A percentile compares a stretch with the other conserved stretches of the same genome.
These are phyloP conservation scores for Hyaloscypha hepaticicola DNA, from an alignment of 495 filamentous ascomycete species.

Conservation along the genomic window DNA sequence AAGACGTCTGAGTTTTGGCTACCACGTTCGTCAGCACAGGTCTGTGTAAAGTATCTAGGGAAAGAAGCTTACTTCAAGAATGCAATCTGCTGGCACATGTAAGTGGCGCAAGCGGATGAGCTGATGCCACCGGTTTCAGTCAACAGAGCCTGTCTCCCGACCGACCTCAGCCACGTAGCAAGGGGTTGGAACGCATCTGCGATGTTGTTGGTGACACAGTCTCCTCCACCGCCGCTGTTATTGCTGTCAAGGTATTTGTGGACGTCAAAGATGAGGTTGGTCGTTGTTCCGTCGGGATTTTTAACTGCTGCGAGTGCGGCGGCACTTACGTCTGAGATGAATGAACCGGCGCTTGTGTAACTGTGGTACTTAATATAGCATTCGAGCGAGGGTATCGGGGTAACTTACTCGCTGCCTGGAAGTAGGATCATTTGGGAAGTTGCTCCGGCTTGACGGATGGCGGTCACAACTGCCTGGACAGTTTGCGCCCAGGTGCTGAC, in stretches of 20 bases:
- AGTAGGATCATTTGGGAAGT: slow-evolving; percentile 46
- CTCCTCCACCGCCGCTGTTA: slow-evolving; percentile 49
- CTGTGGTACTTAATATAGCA: not conserved
- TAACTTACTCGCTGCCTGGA: slow-evolving; percentile 38
- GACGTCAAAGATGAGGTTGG: slow-evolving; percentile 56
- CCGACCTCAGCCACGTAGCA: slow-evolving; percentile 46
- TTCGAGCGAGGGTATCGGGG: not conserved
- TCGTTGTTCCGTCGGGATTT: slow-evolving; percentile 53
- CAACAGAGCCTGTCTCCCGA: slow-evolving; percentile 52
- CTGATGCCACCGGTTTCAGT: slow-evolving; percentile 48
- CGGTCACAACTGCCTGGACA: slow-evolving; percentile 55
- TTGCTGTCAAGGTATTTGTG: slow-evolving; percentile 60
- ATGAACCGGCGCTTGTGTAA: slow-evolving; percentile 47
- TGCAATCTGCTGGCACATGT: not conserved
- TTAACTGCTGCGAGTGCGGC: slow-evolving; percentile 49
- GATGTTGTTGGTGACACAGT: slow-evolving; percentile 51
- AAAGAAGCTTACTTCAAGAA: slow-evolving; percentile 20
- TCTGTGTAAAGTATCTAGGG: slow-evolving; percentile 29
- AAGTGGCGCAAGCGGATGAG: not conserved
- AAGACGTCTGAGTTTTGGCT: slow-evolving; percentile 53
- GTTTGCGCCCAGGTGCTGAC: slow-evolving; percentile 46
- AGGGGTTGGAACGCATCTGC: slow-evolving; percentile 48
- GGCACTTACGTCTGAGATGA: slow-evolving; percentile 46
- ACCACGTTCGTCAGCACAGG: slow-evolving; percentile 50
- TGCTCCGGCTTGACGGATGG: slow-evolving; percentile 57